A percentile compares a stretch with the other conserved stretches of the same genome.
These are phyloP conservation scores for Hansenula sp. DNA, from an alignment of 1,139 yeast genomes.

Conservation along the genomic window DNA sequence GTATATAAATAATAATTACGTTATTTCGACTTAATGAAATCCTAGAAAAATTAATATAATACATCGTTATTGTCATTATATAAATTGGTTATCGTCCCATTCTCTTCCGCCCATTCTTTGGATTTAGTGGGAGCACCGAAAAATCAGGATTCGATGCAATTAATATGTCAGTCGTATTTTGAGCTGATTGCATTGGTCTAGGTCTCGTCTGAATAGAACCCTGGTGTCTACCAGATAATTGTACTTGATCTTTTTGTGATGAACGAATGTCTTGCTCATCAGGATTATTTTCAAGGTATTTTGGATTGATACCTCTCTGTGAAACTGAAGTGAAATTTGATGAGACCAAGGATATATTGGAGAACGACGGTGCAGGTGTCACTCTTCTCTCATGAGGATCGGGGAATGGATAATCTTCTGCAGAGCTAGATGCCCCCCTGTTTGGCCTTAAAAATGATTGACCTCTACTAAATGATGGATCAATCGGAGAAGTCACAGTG, in stretches of 20 bases:
- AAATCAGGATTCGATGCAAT: conserved; percentile 18
- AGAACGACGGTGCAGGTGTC: conserved; percentile 26
- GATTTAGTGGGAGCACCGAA: not conserved
- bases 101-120: not conserved
- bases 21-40: no score
- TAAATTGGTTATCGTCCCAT: not conserved
- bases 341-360: conserved; percentile 25
- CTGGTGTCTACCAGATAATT: not conserved
- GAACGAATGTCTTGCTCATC: conserved; percentile 8
- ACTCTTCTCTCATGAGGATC: conserved; percentile 19
- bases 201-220: not conserved
- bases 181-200: not conserved
- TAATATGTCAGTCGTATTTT: conserved; percentile 9
- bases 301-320: conserved; percentile 71
- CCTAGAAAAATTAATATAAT: no score
- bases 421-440: not conserved
- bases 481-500: conserved; percentile 10
- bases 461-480: conserved; percentile 8
- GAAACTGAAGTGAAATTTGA: conserved; percentile 80
- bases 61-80: not conserved
- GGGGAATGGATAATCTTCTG: conserved; percentile 13
- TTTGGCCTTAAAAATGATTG: conserved; percentile 6
- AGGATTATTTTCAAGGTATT: conserved; percentile 31
- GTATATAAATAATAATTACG: no score
- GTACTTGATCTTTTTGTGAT: conserved; percentile 4